Evolutionary conservation across 2,329 filamentous ascomycete species (phyloP).

Genomic region (Alternaria arbusti): DNA sequence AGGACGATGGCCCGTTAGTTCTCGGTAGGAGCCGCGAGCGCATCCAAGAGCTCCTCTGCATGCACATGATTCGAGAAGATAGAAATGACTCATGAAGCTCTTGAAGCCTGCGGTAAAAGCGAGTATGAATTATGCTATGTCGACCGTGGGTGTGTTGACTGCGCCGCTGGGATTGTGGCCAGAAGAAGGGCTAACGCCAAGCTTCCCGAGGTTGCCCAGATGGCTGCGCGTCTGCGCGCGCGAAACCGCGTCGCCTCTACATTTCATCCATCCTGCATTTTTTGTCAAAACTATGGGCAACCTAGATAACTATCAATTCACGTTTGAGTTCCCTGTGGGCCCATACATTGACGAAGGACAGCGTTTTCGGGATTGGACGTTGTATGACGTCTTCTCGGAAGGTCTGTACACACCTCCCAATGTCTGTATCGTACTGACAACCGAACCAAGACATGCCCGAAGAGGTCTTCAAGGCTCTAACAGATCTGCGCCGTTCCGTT

Average conservation of each 20-base stretch:
- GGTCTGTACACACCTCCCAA: background rate
- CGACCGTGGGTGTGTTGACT: background rate
- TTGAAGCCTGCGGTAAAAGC: too few relatives aligned
- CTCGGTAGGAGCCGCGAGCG: background rate
- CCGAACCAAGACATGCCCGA: background rate
- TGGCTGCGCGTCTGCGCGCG: background rate
- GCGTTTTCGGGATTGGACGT: background rate
- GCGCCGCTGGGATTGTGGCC: background rate
- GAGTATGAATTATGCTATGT: too few relatives aligned
- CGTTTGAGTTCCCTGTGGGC: background rate
- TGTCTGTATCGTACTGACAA: background rate
- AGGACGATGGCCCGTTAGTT: too few relatives aligned
- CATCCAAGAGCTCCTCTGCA: too few relatives aligned
- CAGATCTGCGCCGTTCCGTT: background rate
- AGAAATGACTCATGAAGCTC: too few relatives aligned
- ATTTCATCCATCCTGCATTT: background rate
- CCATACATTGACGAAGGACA: background rate
- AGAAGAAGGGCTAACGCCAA: background rate
- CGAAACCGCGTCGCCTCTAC: background rate
- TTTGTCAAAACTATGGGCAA: background rate
- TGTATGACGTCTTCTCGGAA: background rate
- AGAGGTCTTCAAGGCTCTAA: background rate
- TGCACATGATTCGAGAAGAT: background rate
- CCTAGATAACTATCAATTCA: background rate
- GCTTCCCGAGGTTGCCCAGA: background rate